These are phyloP conservation scores for Ascochyta rabiei DNA, from an alignment of 2,329 filamentous ascomycete genomes.

Conservation along the genomic window DNA sequence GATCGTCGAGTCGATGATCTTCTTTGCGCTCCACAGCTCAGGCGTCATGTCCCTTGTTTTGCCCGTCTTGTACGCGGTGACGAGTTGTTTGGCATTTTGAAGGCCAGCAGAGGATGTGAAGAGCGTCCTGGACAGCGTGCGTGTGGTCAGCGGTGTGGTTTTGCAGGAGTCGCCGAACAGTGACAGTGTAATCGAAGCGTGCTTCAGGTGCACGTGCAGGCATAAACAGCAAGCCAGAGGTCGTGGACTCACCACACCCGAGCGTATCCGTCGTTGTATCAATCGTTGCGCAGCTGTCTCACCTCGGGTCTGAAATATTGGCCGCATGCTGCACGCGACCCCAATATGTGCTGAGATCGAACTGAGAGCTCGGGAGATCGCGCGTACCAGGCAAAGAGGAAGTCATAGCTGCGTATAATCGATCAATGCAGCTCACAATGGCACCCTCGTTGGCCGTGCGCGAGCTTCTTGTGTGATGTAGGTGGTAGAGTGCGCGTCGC, in stretches of 20 bases:
- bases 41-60: slow-evolving; percentile 80
- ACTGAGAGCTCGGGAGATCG: slow-evolving; percentile 88
- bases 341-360: slow-evolving; percentile 93
- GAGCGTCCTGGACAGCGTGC: slow-evolving; percentile 69
- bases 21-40: slow-evolving; percentile 94
- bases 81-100: slow-evolving; percentile 81
- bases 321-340: slow-evolving; percentile 89
- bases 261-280: not conserved
- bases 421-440: not conserved
- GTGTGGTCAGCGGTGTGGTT: slow-evolving; percentile 23
- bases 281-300: slow-evolving; percentile 52
- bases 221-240: slow-evolving; percentile 23
- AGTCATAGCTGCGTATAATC: slow-evolving; percentile 57
- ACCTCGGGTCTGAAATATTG: slow-evolving; percentile 94
- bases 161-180: not conserved
- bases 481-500: not conserved
- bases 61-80: slow-evolving; percentile 86
- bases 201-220: not conserved
- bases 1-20: slow-evolving; percentile 93
- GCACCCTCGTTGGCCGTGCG: slow-evolving; percentile 1
- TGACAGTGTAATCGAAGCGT: not conserved
- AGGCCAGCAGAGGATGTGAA: slow-evolving; percentile 79
- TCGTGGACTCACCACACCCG: slow-evolving; percentile 49
- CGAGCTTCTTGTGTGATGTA: not conserved
- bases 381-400: slow-evolving; percentile 69